Conservation (phyloP, 495 filamentous ascomycete species). For the Lepraria neglecta region DNA sequence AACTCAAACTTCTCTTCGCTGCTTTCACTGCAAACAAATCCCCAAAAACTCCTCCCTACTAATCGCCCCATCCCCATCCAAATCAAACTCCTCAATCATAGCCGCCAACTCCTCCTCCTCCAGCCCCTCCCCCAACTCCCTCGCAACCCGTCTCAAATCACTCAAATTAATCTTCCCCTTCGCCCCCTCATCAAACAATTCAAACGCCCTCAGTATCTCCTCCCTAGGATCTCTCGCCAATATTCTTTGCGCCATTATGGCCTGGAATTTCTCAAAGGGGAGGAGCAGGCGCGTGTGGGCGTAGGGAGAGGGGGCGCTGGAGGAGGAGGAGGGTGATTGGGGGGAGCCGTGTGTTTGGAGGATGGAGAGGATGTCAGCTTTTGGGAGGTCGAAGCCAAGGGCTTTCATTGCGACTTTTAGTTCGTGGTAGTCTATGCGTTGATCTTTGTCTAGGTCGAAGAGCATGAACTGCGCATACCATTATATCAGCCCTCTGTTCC, state of each 20-base stretch:
- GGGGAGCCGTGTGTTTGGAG: constrained; percentile 67
- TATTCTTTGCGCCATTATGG: constrained; percentile 73
- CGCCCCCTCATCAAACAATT: constrained; percentile 71
- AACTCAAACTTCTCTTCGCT: too few relatives aligned
- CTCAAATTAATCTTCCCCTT: constrained; percentile 83
- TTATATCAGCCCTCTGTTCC: too few relatives aligned
- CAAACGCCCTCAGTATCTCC: constrained; percentile 86
- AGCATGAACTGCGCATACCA: constrained; percentile 66
- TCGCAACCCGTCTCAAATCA: constrained; percentile 78
- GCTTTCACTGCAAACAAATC: constrained; percentile 56
- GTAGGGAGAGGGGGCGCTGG: constrained; percentile 8
- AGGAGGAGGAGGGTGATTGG: constrained; percentile 27
- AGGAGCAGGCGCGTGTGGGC: constrained; percentile 56
- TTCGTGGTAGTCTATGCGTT: constrained; percentile 92
- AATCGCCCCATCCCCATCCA: constrained; percentile 85
- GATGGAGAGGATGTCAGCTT: constrained; percentile 69
- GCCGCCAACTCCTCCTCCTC: constrained; percentile 87
- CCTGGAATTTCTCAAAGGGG: constrained; percentile 65
- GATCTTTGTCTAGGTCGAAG: constrained; percentile 96
- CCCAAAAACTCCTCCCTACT: constrained; percentile 83
- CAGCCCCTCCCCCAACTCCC: constrained; percentile 83
- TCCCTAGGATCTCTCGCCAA: constrained; percentile 76
- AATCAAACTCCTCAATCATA: constrained; percentile 99
- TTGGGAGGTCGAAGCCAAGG: constrained; percentile 84
- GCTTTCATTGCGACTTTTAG: constrained; percentile 97